Evolutionary conservation across 2,329 filamentous ascomycete genomes (phyloP).

Genomic region (Clarireedia paspali): DNA sequence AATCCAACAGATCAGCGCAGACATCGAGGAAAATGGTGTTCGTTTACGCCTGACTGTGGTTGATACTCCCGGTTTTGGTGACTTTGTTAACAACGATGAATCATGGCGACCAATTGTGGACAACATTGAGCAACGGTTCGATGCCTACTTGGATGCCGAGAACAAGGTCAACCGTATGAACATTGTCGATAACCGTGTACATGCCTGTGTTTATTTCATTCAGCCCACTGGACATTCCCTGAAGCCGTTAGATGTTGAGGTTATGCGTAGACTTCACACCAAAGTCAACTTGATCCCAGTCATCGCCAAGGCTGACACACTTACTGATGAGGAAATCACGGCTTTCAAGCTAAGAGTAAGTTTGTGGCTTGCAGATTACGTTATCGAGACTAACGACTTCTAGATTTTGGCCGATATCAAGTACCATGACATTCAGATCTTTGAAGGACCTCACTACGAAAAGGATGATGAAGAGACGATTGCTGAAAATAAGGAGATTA

Average conservation of each 20-base stretch:
- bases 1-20: constrained; percentile 89
- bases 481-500: constrained; percentile 99
- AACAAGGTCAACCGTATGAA: constrained; percentile 99
- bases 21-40: constrained; percentile 97
- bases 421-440: constrained; percentile 97
- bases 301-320: constrained; percentile 95
- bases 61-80: constrained; percentile 94
- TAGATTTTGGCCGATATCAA: constrained; percentile 96
- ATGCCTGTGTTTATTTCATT: constrained; percentile 99
- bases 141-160: constrained; percentile 96
- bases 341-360: constrained; percentile 95
- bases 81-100: constrained; percentile 99
- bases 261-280: constrained; percentile 98
- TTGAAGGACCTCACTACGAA: constrained; percentile 96
- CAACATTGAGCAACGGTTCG: constrained; percentile 98
- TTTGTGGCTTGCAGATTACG: constrained; percentile 18
- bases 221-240: constrained; percentile 97
- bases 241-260: constrained; percentile 97
- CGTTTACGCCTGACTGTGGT: constrained; percentile 94
- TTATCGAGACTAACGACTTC: constrained; percentile 12
- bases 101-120: constrained; percentile 98
- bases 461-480: constrained; percentile 99
- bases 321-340: constrained; percentile 92
- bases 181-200: constrained; percentile 98
- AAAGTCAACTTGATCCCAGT: constrained; percentile 99